These are phyloP conservation scores for Picea sitchensis DNA, from an alignment of 75 land plant species.

Conservation along the genomic window DNA sequence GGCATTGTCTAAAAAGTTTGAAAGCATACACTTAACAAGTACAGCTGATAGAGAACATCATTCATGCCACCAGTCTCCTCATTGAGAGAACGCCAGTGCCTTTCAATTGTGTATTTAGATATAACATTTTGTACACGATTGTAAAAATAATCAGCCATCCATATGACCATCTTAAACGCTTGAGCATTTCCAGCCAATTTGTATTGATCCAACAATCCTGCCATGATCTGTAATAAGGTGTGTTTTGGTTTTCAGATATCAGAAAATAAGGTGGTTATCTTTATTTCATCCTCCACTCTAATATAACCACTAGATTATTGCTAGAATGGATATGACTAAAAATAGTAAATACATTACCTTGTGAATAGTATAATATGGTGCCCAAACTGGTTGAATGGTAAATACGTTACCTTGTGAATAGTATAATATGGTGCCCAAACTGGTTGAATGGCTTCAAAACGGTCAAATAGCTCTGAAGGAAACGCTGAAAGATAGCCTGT, in stretches of 20 bases:
- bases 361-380: constrained; percentile 92
- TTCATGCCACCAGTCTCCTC: constrained; percentile 98
- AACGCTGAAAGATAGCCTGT: constrained; percentile 93
- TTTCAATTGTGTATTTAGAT: constrained; percentile 46
- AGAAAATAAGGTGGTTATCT: no score
- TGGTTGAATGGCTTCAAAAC: constrained; percentile 64
- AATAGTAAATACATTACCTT: constrained; percentile 45
- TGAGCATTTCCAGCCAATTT: constrained; percentile 38
- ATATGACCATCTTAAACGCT: constrained; percentile 64
- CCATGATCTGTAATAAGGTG: constrained; percentile 71
- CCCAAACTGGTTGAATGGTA: constrained; percentile 60
- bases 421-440: constrained; percentile 98
- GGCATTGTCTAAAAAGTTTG: background rate
- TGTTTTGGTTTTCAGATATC: background rate
- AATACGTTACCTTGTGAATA: constrained; percentile 78
- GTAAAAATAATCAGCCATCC: constrained; percentile 81
- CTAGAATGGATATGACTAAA: background rate
- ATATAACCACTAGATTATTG: background rate
- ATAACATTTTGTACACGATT: constrained; percentile 76
- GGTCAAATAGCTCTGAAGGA: constrained; percentile 76
- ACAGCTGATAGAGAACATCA: constrained; percentile 79
- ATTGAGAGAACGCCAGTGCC: constrained; percentile 79
- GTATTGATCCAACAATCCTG: constrained; percentile 85
- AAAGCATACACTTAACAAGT: constrained; percentile 6
- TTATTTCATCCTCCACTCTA: no score